Percentiles rank a stretch among this genome's conserved stretches.
phyloP scores from a whole-genome alignment of 768 basidiomycete species.

The Mycena rebaudengoi region DNA sequence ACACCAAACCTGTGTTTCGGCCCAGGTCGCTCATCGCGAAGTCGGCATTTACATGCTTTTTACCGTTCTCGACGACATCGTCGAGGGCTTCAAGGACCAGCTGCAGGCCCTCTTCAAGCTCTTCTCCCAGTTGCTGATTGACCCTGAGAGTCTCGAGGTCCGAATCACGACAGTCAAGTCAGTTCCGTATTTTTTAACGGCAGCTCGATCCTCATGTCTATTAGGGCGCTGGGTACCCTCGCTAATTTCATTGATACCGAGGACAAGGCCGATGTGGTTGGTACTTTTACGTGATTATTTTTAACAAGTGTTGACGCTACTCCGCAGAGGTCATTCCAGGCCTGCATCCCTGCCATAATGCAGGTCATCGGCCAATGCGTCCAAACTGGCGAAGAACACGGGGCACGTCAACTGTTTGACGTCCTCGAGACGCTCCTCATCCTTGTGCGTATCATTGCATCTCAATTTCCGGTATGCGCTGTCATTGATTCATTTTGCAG shows the following conservation, averaged over 20 bases:
- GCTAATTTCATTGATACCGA: slow-evolving; percentile 92
- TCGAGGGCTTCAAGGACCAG: slow-evolving; percentile 87
- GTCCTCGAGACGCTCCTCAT: slow-evolving; percentile 96
- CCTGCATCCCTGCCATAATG: slow-evolving; percentile 87
- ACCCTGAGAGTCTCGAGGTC: slow-evolving; percentile 90
- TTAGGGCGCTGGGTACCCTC: slow-evolving; percentile 87
- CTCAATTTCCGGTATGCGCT: background rate
- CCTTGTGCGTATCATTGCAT: slow-evolving; percentile 60
- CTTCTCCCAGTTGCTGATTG: slow-evolving; percentile 74
- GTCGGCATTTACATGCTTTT: slow-evolving; percentile 89
- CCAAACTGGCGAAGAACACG: slow-evolving; percentile 78
- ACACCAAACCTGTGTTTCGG: slow-evolving; percentile 75
- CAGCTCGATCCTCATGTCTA: slow-evolving; percentile 11
- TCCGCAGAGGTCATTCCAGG: slow-evolving; percentile 84
- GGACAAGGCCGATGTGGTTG: slow-evolving; percentile 87
- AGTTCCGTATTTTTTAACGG: slow-evolving; percentile 20
- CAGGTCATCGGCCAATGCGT: slow-evolving; percentile 87
- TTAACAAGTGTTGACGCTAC: slow-evolving; percentile 4
- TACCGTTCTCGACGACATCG: slow-evolving; percentile 91
- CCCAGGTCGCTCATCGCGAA: slow-evolving; percentile 82
- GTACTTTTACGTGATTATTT: slow-evolving; percentile 36
- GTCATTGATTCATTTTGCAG: slow-evolving; percentile 46
- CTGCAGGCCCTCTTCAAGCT: slow-evolving; percentile 80
- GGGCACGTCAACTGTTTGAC: slow-evolving; percentile 91
- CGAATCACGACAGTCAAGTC: slow-evolving; percentile 89